A percentile compares a stretch with the other conserved stretches of the same genome.
These are phyloP conservation scores for Gaillardinia entomophila DNA, from an alignment of 805 yeast species.

Conservation along the genomic window DNA sequence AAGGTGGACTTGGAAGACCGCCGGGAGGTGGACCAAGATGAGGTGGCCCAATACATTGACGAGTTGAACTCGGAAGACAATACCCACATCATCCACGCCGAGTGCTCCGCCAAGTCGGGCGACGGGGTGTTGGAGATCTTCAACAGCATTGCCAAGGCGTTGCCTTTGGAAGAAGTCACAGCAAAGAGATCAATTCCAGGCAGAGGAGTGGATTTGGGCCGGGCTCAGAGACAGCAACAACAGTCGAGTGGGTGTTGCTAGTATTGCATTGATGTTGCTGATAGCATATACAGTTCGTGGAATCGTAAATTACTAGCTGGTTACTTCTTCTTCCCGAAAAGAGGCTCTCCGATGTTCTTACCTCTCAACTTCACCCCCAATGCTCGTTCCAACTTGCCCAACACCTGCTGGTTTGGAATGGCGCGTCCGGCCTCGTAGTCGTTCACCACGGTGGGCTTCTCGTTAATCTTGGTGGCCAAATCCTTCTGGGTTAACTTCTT, in stretches of 20 bases:
- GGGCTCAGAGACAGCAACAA: slow-evolving; percentile 19
- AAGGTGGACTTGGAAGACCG: slow-evolving; percentile 55
- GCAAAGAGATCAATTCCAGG: slow-evolving; percentile 18
- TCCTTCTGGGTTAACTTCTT: slow-evolving; percentile 92
- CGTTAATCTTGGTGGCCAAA: slow-evolving; percentile 90
- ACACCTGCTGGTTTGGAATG: slow-evolving; percentile 89
- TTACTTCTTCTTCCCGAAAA: slow-evolving; percentile 52
- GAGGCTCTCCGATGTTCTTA: slow-evolving; percentile 88
- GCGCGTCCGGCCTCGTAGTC: slow-evolving; percentile 98
- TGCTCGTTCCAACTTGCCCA: slow-evolving; percentile 89
- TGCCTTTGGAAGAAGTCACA: slow-evolving; percentile 36
- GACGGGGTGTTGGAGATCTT: slow-evolving; percentile 39
- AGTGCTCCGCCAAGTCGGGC: slow-evolving; percentile 41
- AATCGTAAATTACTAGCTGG: neutral
- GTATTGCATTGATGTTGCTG: neutral
- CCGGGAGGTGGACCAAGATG: slow-evolving; percentile 36
- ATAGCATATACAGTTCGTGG: neutral
- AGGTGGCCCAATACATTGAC: slow-evolving; percentile 44
- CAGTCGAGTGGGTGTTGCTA: slow-evolving; percentile 21
- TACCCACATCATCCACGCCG: slow-evolving; percentile 38
- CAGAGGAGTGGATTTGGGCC: slow-evolving; percentile 31
- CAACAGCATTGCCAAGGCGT: slow-evolving; percentile 32
- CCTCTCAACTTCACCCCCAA: slow-evolving; percentile 95
- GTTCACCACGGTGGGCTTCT: slow-evolving; percentile 90
- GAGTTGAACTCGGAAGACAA: slow-evolving; percentile 42